Base-by-base conservation (phyloP, 164 flowering plant species). In the Sextonia rubra region DNA sequence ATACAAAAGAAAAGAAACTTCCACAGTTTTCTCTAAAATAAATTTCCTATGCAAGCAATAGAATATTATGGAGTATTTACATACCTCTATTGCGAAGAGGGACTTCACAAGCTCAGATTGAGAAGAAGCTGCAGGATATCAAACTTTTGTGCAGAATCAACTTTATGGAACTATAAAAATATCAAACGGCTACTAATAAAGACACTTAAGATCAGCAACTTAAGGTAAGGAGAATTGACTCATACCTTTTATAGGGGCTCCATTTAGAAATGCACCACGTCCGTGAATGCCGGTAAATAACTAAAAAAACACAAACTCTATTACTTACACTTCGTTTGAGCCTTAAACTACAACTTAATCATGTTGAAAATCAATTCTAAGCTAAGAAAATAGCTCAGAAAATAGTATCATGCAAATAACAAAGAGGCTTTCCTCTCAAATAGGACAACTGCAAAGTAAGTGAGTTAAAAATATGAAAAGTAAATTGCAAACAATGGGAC, bases 251-350 rank as follows among this genome's bases (percentile, higher is more conserved):
- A 95, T 91, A 7, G 96, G 91, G 2, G 77, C 85, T 61, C 96
- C 99, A 85, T 93, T 93, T 56, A 91, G 82, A 77, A 88, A 93
- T 72, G 99, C 97, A 66, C 98, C 99, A 81, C 84, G 79, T 69
- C 98, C 99, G 69, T 69, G 86, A 32, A 91, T 73, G 11, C 87
- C 99, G 58, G 98, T 95, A 76, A 90, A 95, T 56, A 95, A 93
- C 99, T 95, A n/a, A 79, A 71, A 82, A 9, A 68, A 47, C 24
- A 74, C 26, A 70, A 75, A 69, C 47, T 26, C 1, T 29, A 70
- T 67, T 56, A 23, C 37, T 29, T 24, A 26, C 0, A 73, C 22
- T 20, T 63, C 49, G 24, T 47, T n/a, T 47, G 11, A 67, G 4
- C 12, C 18, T 47, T 14, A 47, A 47, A 23, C 30, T 29, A 68